Base-by-base conservation (phyloP, 75 land plant species). In the Azolla pinnata region DNA sequence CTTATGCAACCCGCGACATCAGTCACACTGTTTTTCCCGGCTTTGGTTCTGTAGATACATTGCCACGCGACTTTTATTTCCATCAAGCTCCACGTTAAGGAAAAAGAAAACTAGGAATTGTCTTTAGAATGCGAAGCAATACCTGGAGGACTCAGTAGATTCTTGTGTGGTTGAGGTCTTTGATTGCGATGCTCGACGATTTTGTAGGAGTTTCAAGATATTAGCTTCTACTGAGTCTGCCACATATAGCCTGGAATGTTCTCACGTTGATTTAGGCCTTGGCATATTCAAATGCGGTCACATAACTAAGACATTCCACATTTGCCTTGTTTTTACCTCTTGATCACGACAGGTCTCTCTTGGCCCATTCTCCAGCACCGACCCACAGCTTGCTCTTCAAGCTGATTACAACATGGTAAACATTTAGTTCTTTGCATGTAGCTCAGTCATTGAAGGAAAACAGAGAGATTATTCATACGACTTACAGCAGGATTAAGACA, bases 331-430 rank as follows among this genome's bases (percentile, higher is more conserved):
- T 18, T 30, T 1, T 25, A 73, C 76, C 76, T 74, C 55, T 74
- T 74, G 59, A 74, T 74, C 18, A 74, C 76, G 46, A 74, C 76
- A 25, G 76, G 76, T 19, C 76, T 54, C 60, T 74, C 76, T 48
- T 74, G 76, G 27, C 76, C 76, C 76, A 74, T 74, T 31, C 76
- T 55, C 76, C 76, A 74, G 76, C 76, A 74, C 1, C 76, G 65
- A 35, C 76, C 76, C n/a, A 74, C 76, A 33, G 76, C 76, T 48
- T 74, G 76, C 61, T 74, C 76, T 56, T 74, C 76, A 28, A 74
- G 76, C 76, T 74, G n/a, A n/a, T n/a, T n/a, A n/a, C n/a, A n/a
- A n/a, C n/a, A n/a, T n/a, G n/a, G n/a, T n/a, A n/a, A n/a, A n/a
- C n/a, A n/a, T n/a, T n/a, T n/a, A n/a, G n/a, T n/a, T n/a, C n/a